Evolutionary conservation across 108 stramenopile species (phyloP).

Genomic region (Pseudonitzschia pungens): DNA sequence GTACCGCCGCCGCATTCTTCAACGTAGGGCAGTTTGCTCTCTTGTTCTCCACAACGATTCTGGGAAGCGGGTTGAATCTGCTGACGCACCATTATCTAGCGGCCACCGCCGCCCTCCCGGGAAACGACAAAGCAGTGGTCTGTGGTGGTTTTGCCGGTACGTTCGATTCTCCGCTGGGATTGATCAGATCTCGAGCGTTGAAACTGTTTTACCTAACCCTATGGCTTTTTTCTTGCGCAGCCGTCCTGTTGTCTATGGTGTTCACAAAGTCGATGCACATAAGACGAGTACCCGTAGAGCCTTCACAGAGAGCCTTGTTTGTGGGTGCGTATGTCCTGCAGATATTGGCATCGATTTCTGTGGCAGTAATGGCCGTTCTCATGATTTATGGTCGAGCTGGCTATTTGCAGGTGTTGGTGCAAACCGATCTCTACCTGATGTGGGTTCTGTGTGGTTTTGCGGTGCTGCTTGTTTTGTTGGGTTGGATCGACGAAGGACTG

Average conservation of each 20-base stretch:
- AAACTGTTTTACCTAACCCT: too few species aligned
- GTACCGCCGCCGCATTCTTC: constrained; percentile 72
- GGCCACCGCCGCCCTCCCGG: constrained; percentile 73
- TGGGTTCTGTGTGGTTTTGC: constrained; percentile 56
- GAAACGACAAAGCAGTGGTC: constrained; percentile 68
- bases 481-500: constrained; percentile 76
- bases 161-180: too few species aligned
- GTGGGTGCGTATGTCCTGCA: constrained; percentile 65
- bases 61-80: constrained; percentile 77
- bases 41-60: constrained; percentile 70
- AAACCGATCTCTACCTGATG: constrained; percentile 72
- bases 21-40: constrained; percentile 71
- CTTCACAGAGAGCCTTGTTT: constrained; percentile 55
- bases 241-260: constrained; percentile 55
- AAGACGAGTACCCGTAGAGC: constrained; percentile 62
- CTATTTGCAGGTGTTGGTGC: constrained; percentile 53
- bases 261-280: constrained; percentile 88
- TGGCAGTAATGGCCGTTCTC: constrained; percentile 45
- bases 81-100: constrained; percentile 81
- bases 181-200: too few species aligned
- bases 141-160: constrained; percentile 64
- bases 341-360: constrained; percentile 48
- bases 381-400: constrained; percentile 56
- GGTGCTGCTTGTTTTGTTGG: constrained; percentile 58
- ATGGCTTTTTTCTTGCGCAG: constrained; percentile 19